Conservation (phyloP, 257 asterid species). For the Paulownia fortunei region DNA sequence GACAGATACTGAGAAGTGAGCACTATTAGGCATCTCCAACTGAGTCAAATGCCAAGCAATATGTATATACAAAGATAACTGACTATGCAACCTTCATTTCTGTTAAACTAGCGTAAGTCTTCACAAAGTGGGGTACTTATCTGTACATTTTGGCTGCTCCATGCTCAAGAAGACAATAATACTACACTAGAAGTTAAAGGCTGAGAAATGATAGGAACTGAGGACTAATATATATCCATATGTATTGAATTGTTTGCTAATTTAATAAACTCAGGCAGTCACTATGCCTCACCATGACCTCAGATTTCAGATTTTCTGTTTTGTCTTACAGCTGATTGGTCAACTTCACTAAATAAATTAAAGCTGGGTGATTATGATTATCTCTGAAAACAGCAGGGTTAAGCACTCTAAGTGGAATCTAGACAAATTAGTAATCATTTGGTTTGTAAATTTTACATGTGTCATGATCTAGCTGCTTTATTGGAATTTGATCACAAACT, state of each 20-base stretch:
- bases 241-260: background rate
- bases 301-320: background rate
- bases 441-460: background rate
- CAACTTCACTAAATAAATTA: background rate
- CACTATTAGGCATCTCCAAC: slow-evolving; percentile 18
- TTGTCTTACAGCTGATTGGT: background rate
- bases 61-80: background rate
- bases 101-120: too few relatives aligned
- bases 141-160: too few relatives aligned
- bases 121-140: too few relatives aligned
- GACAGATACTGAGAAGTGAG: slow-evolving; percentile 42
- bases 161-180: slow-evolving; percentile 2
- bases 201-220: background rate
- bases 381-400: background rate
- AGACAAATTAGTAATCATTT: background rate
- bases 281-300: background rate
- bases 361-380: background rate
- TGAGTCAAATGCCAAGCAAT: background rate
- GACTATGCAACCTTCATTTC: too few relatives aligned
- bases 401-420: background rate
- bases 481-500: background rate
- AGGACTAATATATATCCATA: background rate
- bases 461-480: background rate
- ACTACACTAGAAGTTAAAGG: background rate
- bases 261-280: background rate